Conservation (phyloP, 768 basidiomycete species). For the Serendipita sp. region DNA sequence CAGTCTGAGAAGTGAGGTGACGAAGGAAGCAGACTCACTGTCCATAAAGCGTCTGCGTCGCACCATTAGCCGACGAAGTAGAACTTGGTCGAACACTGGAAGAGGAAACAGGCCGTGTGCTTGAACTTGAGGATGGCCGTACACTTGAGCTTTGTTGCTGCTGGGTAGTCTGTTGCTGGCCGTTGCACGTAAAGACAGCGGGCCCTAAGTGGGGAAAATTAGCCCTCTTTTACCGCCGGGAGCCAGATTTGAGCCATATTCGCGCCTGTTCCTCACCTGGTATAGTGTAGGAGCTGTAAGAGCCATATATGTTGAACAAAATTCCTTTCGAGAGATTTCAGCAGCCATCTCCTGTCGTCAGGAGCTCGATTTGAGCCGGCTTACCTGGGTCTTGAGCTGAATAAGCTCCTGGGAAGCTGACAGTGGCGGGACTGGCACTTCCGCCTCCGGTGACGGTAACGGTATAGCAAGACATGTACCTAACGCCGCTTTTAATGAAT, state of each 20-base stretch:
- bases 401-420: conserved; percentile 34
- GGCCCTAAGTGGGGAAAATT: too few relatives aligned
- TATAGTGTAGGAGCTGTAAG: neutral
- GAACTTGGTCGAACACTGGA: neutral
- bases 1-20: neutral
- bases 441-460: conserved; percentile 31
- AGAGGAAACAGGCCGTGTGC: neutral
- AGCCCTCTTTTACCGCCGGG: too few relatives aligned
- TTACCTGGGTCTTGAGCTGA: neutral
- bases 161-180: neutral
- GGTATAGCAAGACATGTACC: conserved; percentile 34
- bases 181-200: neutral
- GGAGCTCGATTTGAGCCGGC: neutral
- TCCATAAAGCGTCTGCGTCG: neutral
- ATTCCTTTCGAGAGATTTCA: neutral
- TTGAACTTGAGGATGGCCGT: neutral
- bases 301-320: neutral
- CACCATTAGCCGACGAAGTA: neutral
- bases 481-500: conserved; percentile 10
- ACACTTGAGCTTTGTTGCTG: neutral
- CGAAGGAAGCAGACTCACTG: neutral
- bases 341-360: too few relatives aligned
- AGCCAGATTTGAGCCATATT: neutral
- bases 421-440: conserved; percentile 25
- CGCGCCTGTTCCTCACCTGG: too few relatives aligned